Evolutionary conservation across 2,329 filamentous ascomycete genomes (phyloP).

Genomic region (Talaromyces sp.): DNA sequence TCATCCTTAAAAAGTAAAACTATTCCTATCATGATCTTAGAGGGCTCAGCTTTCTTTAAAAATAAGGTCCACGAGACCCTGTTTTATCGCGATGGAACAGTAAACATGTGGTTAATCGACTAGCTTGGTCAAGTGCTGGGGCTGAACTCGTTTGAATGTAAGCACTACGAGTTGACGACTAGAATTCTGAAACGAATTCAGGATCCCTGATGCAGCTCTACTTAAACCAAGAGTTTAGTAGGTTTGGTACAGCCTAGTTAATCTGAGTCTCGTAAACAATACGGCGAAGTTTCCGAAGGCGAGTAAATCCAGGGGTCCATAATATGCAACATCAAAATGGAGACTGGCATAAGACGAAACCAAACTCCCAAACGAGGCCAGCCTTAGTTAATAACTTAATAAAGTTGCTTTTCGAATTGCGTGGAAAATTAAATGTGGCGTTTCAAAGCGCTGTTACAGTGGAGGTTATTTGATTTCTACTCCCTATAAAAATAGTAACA

Average conservation of each 20-base stretch:
- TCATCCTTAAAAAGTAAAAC: neutral
- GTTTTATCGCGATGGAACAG: neutral
- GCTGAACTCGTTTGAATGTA: neutral
- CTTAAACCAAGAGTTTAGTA: too few relatives aligned
- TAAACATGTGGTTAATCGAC: neutral
- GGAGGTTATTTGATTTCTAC: neutral
- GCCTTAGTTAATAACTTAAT: neutral
- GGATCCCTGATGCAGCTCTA: too few relatives aligned
- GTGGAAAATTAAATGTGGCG: neutral
- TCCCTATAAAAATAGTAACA: neutral
- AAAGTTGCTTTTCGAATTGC: neutral
- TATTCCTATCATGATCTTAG: neutral
- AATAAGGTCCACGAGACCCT: neutral
- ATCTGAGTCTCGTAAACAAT: too few relatives aligned
- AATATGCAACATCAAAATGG: neutral
- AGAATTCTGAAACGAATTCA: neutral
- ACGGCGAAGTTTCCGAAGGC: too few relatives aligned
- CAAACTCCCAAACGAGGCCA: neutral
- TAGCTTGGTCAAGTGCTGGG: neutral
- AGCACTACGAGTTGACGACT: too few relatives aligned
- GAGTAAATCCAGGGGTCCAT: too few relatives aligned
- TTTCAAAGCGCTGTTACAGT: neutral
- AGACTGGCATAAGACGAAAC: neutral
- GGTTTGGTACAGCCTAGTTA: too few relatives aligned
- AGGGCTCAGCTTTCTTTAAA: neutral